Evolutionary conservation across 768 basidiomycete species (phyloP).

Genomic region (Boletellus sp.): DNA sequence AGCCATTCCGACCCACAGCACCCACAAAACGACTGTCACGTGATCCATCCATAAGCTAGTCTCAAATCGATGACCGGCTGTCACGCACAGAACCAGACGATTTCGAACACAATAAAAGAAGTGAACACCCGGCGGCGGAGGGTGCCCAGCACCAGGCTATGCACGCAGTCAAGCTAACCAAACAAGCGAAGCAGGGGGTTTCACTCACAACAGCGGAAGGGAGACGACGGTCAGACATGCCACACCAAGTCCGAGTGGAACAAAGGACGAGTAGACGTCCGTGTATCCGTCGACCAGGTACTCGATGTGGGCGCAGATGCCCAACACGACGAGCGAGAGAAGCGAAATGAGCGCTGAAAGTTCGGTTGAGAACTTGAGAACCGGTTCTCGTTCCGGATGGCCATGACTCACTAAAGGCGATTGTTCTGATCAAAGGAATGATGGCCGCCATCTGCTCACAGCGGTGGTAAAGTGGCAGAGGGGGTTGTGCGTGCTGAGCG

Average conservation of each 20-base stretch:
- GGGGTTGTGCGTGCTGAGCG: not conserved
- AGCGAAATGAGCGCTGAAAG: conserved; percentile 14
- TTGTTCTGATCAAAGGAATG: conserved; percentile 24
- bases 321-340: conserved; percentile 18
- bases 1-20: conserved; percentile 19
- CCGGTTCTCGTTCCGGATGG: not conserved
- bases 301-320: conserved; percentile 19
- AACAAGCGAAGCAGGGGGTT: not conserved
- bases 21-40: conserved; percentile 20
- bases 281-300: conserved; percentile 8
- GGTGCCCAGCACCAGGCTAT: conserved; percentile 17
- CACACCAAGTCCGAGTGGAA: conserved; percentile 14
- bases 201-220: conserved; percentile 26
- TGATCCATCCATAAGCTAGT: not conserved
- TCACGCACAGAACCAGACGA: conserved; percentile 26
- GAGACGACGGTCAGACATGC: conserved; percentile 15
- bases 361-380: not conserved
- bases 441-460: conserved; percentile 11
- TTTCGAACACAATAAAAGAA: conserved; percentile 24
- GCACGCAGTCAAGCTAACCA: not conserved
- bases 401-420: conserved; percentile 21
- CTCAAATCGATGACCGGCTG: not conserved
- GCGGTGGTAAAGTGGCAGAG: not conserved
- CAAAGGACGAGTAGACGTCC: conserved; percentile 3
- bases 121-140: conserved; percentile 11